Percentiles rank a stretch among this genome's conserved stretches.
These are phyloP conservation scores for Suhomyces terraborum DNA, from an alignment of 1,139 yeast species.

Conservation along the genomic window DNA sequence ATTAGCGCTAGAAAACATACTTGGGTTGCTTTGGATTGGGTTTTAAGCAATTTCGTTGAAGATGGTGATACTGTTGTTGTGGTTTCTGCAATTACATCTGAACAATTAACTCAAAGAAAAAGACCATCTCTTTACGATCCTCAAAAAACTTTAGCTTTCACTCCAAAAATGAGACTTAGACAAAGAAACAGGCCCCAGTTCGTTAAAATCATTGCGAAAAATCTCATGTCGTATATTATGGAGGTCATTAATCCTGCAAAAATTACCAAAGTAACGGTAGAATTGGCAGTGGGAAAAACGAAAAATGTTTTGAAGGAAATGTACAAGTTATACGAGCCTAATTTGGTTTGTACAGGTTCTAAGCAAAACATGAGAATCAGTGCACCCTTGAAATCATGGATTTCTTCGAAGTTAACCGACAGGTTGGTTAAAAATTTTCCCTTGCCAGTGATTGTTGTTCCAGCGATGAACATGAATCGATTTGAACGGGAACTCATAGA, in stretches of 20 bases:
- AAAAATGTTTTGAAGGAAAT: constrained; percentile 60
- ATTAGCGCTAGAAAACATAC: constrained; percentile 72
- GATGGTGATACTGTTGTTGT: constrained; percentile 68
- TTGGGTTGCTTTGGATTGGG: constrained; percentile 80
- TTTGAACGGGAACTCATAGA: constrained; percentile 46
- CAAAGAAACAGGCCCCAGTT: constrained; percentile 40
- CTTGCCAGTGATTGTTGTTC: constrained; percentile 69
- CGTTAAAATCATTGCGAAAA: constrained; percentile 35
- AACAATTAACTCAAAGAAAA: constrained; percentile 10
- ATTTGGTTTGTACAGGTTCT: constrained; percentile 61
- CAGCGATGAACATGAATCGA: constrained; percentile 60
- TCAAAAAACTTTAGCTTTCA: constrained; percentile 17
- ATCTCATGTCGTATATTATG: constrained; percentile 51
- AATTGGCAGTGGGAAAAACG: constrained; percentile 61
- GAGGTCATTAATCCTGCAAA: constrained; percentile 49
- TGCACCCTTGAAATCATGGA: constrained; percentile 61
- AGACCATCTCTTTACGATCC: background rate
- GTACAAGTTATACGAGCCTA: constrained; percentile 65
- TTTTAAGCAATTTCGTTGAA: constrained; percentile 50
- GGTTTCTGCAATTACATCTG: constrained; percentile 41
- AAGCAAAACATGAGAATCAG: constrained; percentile 49
- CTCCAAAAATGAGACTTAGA: constrained; percentile 35
- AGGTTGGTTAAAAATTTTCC: constrained; percentile 63
- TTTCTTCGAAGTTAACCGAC: constrained; percentile 62
- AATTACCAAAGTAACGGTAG: constrained; percentile 61